These are phyloP conservation scores for Tricharina praecox DNA, from an alignment of 495 filamentous ascomycete genomes.

Conservation along the genomic window DNA sequence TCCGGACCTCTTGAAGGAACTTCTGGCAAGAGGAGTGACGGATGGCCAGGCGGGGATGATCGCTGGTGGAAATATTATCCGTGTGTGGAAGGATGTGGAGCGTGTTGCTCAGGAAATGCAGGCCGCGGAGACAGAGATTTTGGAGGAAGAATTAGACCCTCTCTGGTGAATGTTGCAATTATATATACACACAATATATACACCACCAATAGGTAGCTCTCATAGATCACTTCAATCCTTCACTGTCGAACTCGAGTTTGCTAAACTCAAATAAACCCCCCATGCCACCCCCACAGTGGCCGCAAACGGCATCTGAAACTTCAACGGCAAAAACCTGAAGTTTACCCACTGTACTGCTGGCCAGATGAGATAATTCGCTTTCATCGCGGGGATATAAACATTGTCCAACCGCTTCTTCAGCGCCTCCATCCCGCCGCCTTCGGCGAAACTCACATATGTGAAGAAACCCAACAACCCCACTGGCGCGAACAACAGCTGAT, in stretches of 20 bases:
- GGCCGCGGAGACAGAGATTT: conserved; percentile 37
- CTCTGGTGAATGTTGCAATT: no score
- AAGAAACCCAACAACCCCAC: not conserved
- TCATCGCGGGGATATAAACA: not conserved
- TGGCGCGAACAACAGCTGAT: not conserved
- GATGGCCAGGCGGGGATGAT: conserved; percentile 50
- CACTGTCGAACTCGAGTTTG: not conserved
- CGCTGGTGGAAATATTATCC: conserved; percentile 54
- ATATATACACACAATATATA: no score
- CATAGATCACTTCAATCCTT: no score
- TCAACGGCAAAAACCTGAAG: not conserved
- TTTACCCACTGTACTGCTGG: not conserved
- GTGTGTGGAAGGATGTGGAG: conserved; percentile 63
- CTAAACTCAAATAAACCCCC: not conserved
- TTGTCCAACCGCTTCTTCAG: not conserved
- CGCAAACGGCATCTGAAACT: not conserved
- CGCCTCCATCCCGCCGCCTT: not conserved
- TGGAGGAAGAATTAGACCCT: conserved; percentile 40
- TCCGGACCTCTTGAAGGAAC: conserved; percentile 59
- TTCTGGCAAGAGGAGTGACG: conserved; percentile 48
- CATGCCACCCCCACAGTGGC: not conserved
- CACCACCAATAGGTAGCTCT: no score
- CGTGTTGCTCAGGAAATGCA: conserved; percentile 45
- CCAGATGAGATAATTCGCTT: not conserved
- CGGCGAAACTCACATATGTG: not conserved